These are phyloP conservation scores for Trypanosoma platydactyli DNA, from an alignment of 208 protist genomes.

Conservation along the genomic window DNA sequence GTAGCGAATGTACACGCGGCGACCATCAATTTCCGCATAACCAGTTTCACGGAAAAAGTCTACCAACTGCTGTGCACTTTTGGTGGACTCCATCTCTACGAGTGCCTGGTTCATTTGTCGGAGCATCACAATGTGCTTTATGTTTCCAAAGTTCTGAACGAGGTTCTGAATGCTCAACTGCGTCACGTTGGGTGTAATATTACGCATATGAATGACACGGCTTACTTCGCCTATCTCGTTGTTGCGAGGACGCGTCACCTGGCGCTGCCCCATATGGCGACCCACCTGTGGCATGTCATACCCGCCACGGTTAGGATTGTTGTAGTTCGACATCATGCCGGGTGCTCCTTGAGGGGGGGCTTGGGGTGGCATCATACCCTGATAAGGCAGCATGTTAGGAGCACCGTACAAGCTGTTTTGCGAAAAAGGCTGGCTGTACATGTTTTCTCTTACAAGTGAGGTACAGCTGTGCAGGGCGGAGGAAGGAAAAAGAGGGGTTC, in stretches of 20 bases:
- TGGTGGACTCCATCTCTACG: constrained; percentile 89
- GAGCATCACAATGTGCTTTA: constrained; percentile 93
- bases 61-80: constrained; percentile 87
- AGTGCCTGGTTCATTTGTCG: constrained; percentile 93
- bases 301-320: constrained; percentile 32
- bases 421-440: constrained; percentile 79
- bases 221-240: constrained; percentile 89
- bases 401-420: constrained; percentile 69
- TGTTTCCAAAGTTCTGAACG: constrained; percentile 84
- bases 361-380: constrained; percentile 29
- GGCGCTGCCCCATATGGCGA: constrained; percentile 23
- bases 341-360: constrained; percentile 34
- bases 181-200: constrained; percentile 90
- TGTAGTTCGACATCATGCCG: constrained; percentile 55
- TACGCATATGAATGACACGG: constrained; percentile 88
- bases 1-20: constrained; percentile 92
- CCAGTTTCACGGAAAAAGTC: constrained; percentile 86
- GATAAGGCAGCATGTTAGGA: constrained; percentile 75
- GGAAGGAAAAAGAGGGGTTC: constrained; percentile 8
- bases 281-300: constrained; percentile 30
- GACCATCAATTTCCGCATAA: constrained; percentile 89
- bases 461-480: constrained; percentile 17
- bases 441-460: constrained; percentile 17
- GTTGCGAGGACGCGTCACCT: constrained; percentile 46
- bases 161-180: constrained; percentile 90